Conservation (phyloP, 2,329 filamentous ascomycete species). For the Aureobasidium sp. region DNA sequence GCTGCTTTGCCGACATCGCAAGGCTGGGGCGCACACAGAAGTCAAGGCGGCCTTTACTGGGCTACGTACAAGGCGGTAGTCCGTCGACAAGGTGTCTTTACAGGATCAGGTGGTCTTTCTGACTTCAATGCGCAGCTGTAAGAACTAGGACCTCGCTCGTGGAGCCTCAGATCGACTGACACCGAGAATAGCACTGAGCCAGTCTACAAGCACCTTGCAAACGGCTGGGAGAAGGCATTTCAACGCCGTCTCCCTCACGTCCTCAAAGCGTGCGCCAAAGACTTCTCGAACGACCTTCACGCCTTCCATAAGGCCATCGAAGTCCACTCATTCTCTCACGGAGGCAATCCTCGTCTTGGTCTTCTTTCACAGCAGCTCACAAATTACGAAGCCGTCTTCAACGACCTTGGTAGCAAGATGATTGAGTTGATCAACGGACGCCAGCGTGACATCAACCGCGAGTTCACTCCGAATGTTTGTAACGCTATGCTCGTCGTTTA, state of each 20-base stretch:
- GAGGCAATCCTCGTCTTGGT: conserved; percentile 34
- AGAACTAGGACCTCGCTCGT: neutral
- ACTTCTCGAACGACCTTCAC: conserved; percentile 28
- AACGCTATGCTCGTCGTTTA: conserved; percentile 44
- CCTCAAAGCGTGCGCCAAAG: conserved; percentile 31
- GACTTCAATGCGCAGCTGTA: conserved; percentile 37
- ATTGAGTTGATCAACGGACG: conserved; percentile 34
- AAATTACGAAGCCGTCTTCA: conserved; percentile 38
- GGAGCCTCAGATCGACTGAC: neutral
- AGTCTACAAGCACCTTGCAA: conserved; percentile 34
- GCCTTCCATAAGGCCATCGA: conserved; percentile 40
- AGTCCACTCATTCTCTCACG: conserved; percentile 32
- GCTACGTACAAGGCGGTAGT: conserved; percentile 52
- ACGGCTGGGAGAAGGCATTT: conserved; percentile 40
- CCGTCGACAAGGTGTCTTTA: conserved; percentile 43
- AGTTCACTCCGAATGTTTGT: conserved; percentile 46
- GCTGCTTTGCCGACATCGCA: conserved; percentile 29
- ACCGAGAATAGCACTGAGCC: conserved; percentile 23
- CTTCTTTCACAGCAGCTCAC: conserved; percentile 37
- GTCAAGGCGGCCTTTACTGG: conserved; percentile 43
- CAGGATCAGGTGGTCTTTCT: conserved; percentile 32
- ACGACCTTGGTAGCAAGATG: conserved; percentile 30
- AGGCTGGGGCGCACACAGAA: conserved; percentile 33
- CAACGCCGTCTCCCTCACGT: conserved; percentile 37
- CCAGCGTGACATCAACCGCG: conserved; percentile 49